These are phyloP conservation scores for Kluyveromyces nonfermentans DNA, from an alignment of 805 yeast species.

Conservation along the genomic window DNA sequence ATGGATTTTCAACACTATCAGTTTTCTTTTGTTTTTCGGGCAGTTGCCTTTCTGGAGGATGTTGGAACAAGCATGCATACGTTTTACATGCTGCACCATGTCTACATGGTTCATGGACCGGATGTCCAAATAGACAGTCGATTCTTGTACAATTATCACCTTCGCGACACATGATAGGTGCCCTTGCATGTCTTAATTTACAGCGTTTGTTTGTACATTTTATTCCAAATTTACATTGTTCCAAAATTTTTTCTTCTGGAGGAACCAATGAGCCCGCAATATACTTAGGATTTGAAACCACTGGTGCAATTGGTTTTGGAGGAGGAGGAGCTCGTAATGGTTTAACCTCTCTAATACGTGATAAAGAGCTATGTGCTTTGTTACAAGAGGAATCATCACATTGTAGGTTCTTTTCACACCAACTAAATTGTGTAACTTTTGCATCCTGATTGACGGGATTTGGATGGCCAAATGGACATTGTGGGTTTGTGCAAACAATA, in stretches of 20 bases:
- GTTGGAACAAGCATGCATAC: conserved; percentile 60
- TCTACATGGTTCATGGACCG: conserved; percentile 68
- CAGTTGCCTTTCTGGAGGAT: conserved; percentile 64
- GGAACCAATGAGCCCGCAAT: conserved; percentile 7
- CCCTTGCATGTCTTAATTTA: conserved; percentile 75
- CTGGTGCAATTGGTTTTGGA: background rate
- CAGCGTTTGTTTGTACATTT: conserved; percentile 72
- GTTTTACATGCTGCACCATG: conserved; percentile 71
- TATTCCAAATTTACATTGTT: conserved; percentile 73
- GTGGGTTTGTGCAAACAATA: conserved; percentile 59
- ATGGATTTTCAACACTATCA: conserved; percentile 13
- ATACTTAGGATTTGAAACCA: conserved; percentile 7
- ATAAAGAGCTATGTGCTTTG: conserved; percentile 78
- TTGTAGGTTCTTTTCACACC: conserved; percentile 66
- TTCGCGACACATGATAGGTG: conserved; percentile 67
- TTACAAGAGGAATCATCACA: conserved; percentile 57
- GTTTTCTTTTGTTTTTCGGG: conserved; percentile 20
- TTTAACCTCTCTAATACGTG: conserved; percentile 33
- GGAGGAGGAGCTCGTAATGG: conserved; percentile 17
- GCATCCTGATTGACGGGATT: conserved; percentile 76
- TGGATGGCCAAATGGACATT: conserved; percentile 88
- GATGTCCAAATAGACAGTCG: conserved; percentile 80
- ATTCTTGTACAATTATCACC: conserved; percentile 70
- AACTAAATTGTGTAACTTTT: conserved; percentile 53
- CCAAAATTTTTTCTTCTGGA: conserved; percentile 46